Evolutionary conservation across 805 yeast species (phyloP).

Genomic region (Tetrapisispora taiwanensis): DNA sequence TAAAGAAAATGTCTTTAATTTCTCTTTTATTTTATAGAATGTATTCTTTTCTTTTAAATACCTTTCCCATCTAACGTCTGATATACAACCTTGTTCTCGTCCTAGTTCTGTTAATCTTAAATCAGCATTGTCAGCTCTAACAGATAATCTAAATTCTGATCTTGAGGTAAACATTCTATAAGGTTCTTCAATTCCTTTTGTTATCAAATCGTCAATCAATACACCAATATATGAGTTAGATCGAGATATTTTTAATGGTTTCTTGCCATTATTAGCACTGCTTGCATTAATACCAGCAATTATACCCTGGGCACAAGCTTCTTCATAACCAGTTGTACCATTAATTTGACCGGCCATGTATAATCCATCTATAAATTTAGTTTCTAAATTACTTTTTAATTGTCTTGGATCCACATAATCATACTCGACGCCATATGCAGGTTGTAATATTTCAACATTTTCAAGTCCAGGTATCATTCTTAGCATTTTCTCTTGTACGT

Average conservation of each 20-base stretch:
- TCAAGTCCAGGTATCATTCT: constrained; percentile 80
- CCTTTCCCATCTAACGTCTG: constrained; percentile 44
- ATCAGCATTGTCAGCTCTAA: constrained; percentile 93
- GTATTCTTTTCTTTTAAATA: constrained; percentile 35
- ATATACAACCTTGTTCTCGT: constrained; percentile 52
- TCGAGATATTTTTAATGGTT: constrained; percentile 49
- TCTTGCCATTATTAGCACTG: constrained; percentile 31
- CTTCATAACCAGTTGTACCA: constrained; percentile 98
- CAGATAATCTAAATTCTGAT: constrained; percentile 83
- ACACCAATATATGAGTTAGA: constrained; percentile 90
- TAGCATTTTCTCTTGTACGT: constrained; percentile 69
- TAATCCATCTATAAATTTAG: constrained; percentile 67
- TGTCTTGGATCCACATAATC: constrained; percentile 94
- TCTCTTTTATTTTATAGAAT: constrained; percentile 36
- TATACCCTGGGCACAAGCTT: constrained; percentile 95
- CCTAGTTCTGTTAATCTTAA: constrained; percentile 68
- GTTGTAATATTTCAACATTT: constrained; percentile 78
- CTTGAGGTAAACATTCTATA: constrained; percentile 97
- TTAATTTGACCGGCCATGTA: constrained; percentile 94
- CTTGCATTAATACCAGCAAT: constrained; percentile 96
- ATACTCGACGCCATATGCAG: constrained; percentile 98
- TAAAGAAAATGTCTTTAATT: constrained; percentile 36
- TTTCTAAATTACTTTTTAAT: constrained; percentile 64
- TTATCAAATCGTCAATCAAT: constrained; percentile 82
- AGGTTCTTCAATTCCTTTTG: constrained; percentile 95